These are phyloP conservation scores for Cercospora sp. DNA, from an alignment of 2,329 filamentous ascomycete genomes.

Conservation along the genomic window DNA sequence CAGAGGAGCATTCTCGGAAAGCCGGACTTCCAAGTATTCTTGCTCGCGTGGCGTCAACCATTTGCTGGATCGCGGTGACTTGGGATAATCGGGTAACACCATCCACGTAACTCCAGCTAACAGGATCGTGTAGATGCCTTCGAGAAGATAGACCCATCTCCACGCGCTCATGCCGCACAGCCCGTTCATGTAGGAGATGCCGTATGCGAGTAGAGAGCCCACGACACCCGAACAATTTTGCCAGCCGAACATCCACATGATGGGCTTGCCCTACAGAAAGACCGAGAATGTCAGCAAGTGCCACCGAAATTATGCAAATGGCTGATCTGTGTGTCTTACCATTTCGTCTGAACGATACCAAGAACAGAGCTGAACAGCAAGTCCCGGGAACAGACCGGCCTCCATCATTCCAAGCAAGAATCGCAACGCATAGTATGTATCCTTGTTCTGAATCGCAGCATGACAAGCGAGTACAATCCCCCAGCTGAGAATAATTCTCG, in stretches of 20 bases:
- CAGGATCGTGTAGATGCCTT: conserved; percentile 57
- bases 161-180: conserved; percentile 45
- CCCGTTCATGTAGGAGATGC: conserved; percentile 55
- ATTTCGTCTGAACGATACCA: conserved; percentile 27
- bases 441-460: conserved; percentile 33
- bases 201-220: conserved; percentile 23
- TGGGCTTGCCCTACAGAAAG: conserved; percentile 14
- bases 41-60: conserved; percentile 56
- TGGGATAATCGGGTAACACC: conserved; percentile 48
- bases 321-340: not conserved
- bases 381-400: conserved; percentile 59
- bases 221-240: conserved; percentile 36
- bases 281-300: too few relatives aligned
- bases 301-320: too few relatives aligned
- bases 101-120: conserved; percentile 50
- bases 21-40: conserved; percentile 50
- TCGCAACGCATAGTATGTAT: conserved; percentile 37
- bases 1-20: conserved; percentile 41
- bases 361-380: conserved; percentile 41
- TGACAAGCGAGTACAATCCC: conserved; percentile 54
- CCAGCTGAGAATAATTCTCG: conserved; percentile 48
- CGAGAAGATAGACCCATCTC: conserved; percentile 62
- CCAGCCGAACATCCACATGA: conserved; percentile 45
- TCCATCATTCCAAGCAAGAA: conserved; percentile 67
- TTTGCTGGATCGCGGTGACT: conserved; percentile 49